Evolutionary conservation across 1,284 basidiomycete species (phyloP).

Genomic region (Caloboletus inedulis): DNA sequence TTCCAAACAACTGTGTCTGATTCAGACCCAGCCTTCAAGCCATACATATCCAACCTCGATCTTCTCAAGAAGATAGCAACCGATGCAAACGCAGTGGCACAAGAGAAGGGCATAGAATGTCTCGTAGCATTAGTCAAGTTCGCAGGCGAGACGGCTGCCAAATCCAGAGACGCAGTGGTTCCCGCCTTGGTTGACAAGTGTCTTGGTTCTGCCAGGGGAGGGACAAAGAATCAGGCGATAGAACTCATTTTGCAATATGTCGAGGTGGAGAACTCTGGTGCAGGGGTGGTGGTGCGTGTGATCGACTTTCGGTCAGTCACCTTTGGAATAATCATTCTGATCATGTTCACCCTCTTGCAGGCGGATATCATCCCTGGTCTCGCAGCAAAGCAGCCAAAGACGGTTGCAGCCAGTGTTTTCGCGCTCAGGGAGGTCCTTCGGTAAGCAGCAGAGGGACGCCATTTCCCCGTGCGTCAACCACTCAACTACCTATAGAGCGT

Average conservation of each 20-base stretch:
- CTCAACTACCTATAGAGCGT: constrained; percentile 50
- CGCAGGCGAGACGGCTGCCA: constrained; percentile 84
- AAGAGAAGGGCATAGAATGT: constrained; percentile 94
- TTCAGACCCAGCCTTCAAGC: constrained; percentile 90
- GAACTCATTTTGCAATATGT: constrained; percentile 90
- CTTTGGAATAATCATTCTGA: constrained; percentile 16
- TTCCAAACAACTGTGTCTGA: constrained; percentile 90
- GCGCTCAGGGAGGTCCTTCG: constrained; percentile 77
- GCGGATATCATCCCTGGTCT: constrained; percentile 83
- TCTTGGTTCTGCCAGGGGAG: constrained; percentile 86
- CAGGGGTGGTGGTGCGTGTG: constrained; percentile 81
- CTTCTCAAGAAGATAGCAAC: constrained; percentile 83
- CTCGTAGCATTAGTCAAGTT: constrained; percentile 84
- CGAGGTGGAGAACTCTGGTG: constrained; percentile 89
- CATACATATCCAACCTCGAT: constrained; percentile 77
- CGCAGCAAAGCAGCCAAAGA: constrained; percentile 91
- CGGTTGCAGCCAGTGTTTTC: constrained; percentile 79
- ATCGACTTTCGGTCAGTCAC: constrained; percentile 24
- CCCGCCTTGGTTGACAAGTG: constrained; percentile 96
- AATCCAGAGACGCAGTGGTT: constrained; percentile 78
- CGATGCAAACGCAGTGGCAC: constrained; percentile 95
- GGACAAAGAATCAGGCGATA: constrained; percentile 87
- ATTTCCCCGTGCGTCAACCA: background rate
- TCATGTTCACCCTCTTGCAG: constrained; percentile 44
- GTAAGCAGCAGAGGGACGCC: constrained; percentile 30